phyloP scores from a whole-genome alignment of 2,329 filamentous ascomycete species.

The Fusarium falciforme region DNA sequence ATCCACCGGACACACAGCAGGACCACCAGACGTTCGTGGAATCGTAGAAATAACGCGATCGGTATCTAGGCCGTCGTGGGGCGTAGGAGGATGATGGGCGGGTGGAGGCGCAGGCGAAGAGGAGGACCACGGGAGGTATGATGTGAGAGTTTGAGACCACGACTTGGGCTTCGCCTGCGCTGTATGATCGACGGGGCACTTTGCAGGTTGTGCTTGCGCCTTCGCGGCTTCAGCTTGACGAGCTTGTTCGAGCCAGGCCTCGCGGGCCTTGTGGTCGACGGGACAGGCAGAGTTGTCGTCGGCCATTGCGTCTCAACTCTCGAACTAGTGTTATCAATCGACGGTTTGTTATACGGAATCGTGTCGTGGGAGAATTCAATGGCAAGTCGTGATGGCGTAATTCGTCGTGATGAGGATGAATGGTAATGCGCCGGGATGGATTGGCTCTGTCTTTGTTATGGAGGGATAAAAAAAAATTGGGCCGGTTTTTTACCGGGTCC shows the following conservation, averaged over 20 bases:
- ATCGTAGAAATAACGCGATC: constrained; percentile 84
- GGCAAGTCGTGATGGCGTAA: constrained; percentile 27
- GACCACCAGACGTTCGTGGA: constrained; percentile 66
- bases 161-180: constrained; percentile 47
- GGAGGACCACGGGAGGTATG: constrained; percentile 56
- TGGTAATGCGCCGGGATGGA: constrained; percentile 39
- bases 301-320: constrained; percentile 39
- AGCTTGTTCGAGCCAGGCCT: constrained; percentile 84
- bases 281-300: constrained; percentile 70
- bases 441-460: constrained; percentile 30
- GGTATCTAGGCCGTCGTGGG: constrained; percentile 62
- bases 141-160: constrained; percentile 57
- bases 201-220: constrained; percentile 40
- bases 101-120: constrained; percentile 39
- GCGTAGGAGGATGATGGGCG: constrained; percentile 12
- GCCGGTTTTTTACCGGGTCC: constrained; percentile 36
- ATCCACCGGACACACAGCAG: constrained; percentile 53
- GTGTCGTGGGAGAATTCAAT: not conserved
- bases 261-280: constrained; percentile 89
- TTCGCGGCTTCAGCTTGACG: constrained; percentile 59
- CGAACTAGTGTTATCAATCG: not conserved
- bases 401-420: constrained; percentile 16
- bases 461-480: constrained; percentile 31
- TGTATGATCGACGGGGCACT: constrained; percentile 51
- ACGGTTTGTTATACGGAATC: not conserved